phyloP scores from a whole-genome alignment of 129 eudicot genomes.

The Deinandra increscens region DNA sequence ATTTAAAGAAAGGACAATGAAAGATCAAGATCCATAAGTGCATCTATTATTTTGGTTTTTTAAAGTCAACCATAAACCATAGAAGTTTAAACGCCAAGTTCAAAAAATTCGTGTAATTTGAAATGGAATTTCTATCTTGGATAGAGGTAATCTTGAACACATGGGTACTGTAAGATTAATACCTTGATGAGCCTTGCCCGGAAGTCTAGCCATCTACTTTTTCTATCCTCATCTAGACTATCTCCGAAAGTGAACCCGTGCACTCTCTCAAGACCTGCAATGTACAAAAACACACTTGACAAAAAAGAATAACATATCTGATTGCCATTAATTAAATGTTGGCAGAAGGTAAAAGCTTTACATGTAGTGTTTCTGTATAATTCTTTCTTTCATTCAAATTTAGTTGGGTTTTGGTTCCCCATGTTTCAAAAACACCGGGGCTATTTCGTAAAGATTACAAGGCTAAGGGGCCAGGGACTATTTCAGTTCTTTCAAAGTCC shows the following conservation, averaged over 20 bases:
- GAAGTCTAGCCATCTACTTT: slow-evolving; percentile 76
- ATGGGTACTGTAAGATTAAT: background rate
- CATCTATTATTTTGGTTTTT: background rate
- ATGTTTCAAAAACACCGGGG: background rate
- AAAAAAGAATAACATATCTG: background rate
- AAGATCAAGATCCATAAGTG: background rate
- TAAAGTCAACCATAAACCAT: background rate
- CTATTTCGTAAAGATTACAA: background rate
- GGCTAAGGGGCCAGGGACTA: background rate
- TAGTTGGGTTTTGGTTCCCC: background rate
- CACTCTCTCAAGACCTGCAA: slow-evolving; percentile 83
- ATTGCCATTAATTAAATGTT: background rate
- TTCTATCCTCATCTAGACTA: slow-evolving; percentile 69
- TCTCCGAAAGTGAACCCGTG: slow-evolving; percentile 97
- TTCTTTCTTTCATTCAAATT: background rate
- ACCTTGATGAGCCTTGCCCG: slow-evolving; percentile 67
- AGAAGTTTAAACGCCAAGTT: background rate
- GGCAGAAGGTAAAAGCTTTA: background rate
- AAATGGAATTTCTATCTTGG: background rate
- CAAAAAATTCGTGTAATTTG: background rate
- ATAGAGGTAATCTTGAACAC: background rate
- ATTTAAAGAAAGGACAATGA: background rate
- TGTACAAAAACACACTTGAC: slow-evolving; percentile 8
- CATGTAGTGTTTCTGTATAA: background rate
- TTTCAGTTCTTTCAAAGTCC: background rate